phyloP scores from a whole-genome alignment of 257 asterid species.

The Penstemon newberryi region DNA sequence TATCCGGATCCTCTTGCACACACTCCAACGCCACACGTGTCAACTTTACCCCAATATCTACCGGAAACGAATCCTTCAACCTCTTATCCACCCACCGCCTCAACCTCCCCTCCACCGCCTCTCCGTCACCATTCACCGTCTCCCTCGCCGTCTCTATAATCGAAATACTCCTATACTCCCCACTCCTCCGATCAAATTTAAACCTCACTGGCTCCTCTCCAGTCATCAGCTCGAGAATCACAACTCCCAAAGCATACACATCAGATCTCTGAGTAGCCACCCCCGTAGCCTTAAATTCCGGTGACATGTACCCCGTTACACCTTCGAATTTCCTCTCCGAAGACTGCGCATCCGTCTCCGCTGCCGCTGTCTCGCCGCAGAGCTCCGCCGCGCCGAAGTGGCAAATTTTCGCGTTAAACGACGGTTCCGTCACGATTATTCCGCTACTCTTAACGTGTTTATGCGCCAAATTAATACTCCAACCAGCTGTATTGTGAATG shows the following conservation, averaged over 20 bases:
- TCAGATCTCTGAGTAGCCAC: conserved; percentile 86
- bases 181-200: conserved; percentile 52
- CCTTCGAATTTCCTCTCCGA: conserved; percentile 63
- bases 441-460: conserved; percentile 92
- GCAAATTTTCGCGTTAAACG: conserved; percentile 77
- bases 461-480: conserved; percentile 68
- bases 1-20: conserved; percentile 71
- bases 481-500: conserved; percentile 77
- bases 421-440: conserved; percentile 73
- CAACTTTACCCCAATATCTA: conserved; percentile 74
- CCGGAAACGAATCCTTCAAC: conserved; percentile 94
- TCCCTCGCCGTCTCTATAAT: conserved; percentile 61
- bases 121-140: conserved; percentile 52
- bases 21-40: conserved; percentile 76
- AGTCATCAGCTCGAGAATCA: conserved; percentile 72
- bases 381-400: conserved; percentile 98
- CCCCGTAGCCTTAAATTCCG: conserved; percentile 74
- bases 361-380: conserved; percentile 64
- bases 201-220: conserved; percentile 78
- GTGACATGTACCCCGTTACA: conserved; percentile 89
- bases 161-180: conserved; percentile 41
- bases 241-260: conserved; percentile 88
- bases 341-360: conserved; percentile 18
- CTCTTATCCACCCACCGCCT: conserved; percentile 87
- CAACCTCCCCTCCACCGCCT: conserved; percentile 53